phyloP scores from a whole-genome alignment of 768 basidiomycete genomes.

The Vishniacozyma victoriae region DNA sequence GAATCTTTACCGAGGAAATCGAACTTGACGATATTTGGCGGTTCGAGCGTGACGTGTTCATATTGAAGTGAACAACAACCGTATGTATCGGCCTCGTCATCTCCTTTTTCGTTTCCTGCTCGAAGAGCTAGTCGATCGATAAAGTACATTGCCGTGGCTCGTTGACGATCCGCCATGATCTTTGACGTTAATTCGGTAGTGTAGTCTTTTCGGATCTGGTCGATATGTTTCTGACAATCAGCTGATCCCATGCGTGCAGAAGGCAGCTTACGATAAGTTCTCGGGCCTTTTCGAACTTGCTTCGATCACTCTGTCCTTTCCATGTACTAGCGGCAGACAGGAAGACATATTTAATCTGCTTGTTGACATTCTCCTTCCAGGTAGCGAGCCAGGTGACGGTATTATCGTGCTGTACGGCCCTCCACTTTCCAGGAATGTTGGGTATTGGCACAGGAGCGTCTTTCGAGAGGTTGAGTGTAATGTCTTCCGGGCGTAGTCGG shows the following conservation, averaged over 20 bases:
- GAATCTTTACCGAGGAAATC: conserved; percentile 99
- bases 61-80: conserved; percentile 97
- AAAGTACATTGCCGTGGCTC: conserved; percentile 99
- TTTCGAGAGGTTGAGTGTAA: conserved; percentile 87
- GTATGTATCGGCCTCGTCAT: conserved; percentile 98
- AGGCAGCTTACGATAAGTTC: conserved; percentile 72
- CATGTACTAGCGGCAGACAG: conserved; percentile 93
- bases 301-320: conserved; percentile 96
- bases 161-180: conserved; percentile 88
- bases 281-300: conserved; percentile 95
- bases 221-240: conserved; percentile 68
- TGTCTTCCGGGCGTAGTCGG: conserved; percentile 88
- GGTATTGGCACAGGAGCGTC: conserved; percentile 70
- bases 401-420: conserved; percentile 68
- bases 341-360: conserved; percentile 95
- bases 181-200: conserved; percentile 75
- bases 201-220: conserved; percentile 84
- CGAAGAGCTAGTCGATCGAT: conserved; percentile 95
- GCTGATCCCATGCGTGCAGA: not conserved
- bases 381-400: conserved; percentile 98
- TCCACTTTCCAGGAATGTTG: conserved; percentile 89
- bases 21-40: conserved; percentile 80
- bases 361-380: conserved; percentile 98
- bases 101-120: conserved; percentile 98
- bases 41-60: conserved; percentile 89